These are phyloP conservation scores for Blastobotrys ciferrii DNA, from an alignment of 1,139 yeast species.

Conservation along the genomic window DNA sequence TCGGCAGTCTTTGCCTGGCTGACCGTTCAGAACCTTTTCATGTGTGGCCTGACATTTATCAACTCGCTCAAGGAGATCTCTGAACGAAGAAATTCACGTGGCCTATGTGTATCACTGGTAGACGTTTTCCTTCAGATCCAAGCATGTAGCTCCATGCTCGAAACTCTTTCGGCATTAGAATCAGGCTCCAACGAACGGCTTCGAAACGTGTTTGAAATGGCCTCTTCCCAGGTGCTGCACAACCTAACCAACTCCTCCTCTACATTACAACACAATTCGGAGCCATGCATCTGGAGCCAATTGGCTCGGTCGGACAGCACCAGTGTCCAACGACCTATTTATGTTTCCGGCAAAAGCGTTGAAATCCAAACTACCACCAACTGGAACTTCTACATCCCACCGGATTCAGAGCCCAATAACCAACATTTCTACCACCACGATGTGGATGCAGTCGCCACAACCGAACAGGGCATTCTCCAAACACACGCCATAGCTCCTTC, in stretches of 20 bases:
- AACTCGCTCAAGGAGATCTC: slow-evolving; percentile 11
- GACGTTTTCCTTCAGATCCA: slow-evolving; percentile 13
- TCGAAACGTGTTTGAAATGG: slow-evolving; percentile 14
- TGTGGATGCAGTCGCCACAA: background rate
- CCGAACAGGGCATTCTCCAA: background rate
- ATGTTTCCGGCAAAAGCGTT: slow-evolving; percentile 5
- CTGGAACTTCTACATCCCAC: background rate
- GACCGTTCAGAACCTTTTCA: slow-evolving; percentile 12
- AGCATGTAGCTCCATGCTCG: slow-evolving; percentile 14
- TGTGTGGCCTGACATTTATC: slow-evolving; percentile 13
- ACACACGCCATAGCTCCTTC: background rate
- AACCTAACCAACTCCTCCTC: slow-evolving; percentile 4
- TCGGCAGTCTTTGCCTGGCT: slow-evolving; percentile 14
- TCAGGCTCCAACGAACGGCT: slow-evolving; percentile 12
- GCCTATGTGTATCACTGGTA: slow-evolving; percentile 11
- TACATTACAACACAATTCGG: background rate
- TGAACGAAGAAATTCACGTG: slow-evolving; percentile 4
- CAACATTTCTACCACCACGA: slow-evolving; percentile 9
- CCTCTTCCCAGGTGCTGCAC: slow-evolving; percentile 13
- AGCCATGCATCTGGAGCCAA: slow-evolving; percentile 11
- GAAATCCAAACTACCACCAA: background rate
- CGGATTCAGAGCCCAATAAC: background rate
- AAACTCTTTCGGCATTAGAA: slow-evolving; percentile 13
- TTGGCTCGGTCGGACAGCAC: slow-evolving; percentile 11
- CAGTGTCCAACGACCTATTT: slow-evolving; percentile 6